Base-by-base conservation (phyloP, 345 rosid genomes). In the Anacardium occidentale region DNA sequence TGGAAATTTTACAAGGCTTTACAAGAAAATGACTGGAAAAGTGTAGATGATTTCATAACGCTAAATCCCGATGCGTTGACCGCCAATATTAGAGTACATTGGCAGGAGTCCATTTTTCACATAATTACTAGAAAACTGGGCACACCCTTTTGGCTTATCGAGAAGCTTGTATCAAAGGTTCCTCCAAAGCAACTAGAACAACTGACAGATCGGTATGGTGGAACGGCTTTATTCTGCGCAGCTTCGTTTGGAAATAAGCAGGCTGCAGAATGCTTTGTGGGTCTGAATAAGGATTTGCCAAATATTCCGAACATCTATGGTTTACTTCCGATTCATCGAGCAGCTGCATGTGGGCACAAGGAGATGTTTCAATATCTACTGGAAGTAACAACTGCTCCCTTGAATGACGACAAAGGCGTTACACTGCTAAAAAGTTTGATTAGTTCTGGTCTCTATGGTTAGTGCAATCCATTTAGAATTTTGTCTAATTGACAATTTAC, bases 211-310 rank as follows among this genome's bases (percentile, higher is more conserved):
- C 15, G 17, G 51, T 14, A 47, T 47, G 50, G 15, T 50, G 1
- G 0, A 0, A 0, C 4, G 3, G 3, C 34, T 21, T 9, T 55
- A 0, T 0, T 1, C n/a, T 7, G 1, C 7, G 72, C 72, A 0
- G 72, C 48, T 12, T 0, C 0, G 3, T 12, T 7, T 12, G 62
- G 52, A 13, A 40, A 40, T 2, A 14, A 2, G 2, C 40, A 68
- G 22, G 48, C 48, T 22, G 48, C 48, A 10, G 10, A 54, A 37
- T 14, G 10, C 20, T 37, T 68, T 2, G 50, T 68, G 25, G 7
- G 13, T 8, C 34, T 7, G 34, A 37, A 55, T 51, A 14, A 7
- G 45, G 3, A 37, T 5, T 37, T 68, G 71, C 34, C 18, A 0
- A 34, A 44, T 7, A 0, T 0, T 8, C 54, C 8, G n/a, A 7